Evolutionary conservation across 352 stramenopile genomes (phyloP), one percentile per base, ranked within the genome.

Genomic region (Phytopythium litorale): DNA sequence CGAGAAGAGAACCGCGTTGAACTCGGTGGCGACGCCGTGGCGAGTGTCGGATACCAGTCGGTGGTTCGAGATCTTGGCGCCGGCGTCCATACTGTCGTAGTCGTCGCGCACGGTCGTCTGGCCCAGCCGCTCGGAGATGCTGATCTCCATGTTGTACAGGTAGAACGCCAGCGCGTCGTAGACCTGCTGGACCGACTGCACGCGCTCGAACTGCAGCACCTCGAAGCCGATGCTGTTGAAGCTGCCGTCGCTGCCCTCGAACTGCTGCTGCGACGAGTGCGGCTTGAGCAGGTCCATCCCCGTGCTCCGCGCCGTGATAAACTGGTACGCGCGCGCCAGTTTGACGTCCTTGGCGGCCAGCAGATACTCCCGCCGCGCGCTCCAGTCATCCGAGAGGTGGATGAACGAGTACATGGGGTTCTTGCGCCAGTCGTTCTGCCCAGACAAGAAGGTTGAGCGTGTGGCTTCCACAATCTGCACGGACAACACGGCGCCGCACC

Each of bases 11-110:
- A 61, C 33, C 18, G 58, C 62, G 30, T 57, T 55, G 7, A 69
- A 56, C 6, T 67, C 54, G 21, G 71, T 69, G 12, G 61, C 33
- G 54, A 70, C 19, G 3, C 71, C 71, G 43, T 57, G 57, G 7
- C 66, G 45, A 2, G 58, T 63, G 1, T 66, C 70, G 32, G 78
- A 81, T 3, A 84, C 16, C 13, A 87, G 48, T 7, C 78, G 78
- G 37, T 83, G 70, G 30, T 78, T 78, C 25, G 57, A 76, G 19
- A 83, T 76, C 3, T 40, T 66, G 1, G 65, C 55, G 19, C 66
- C 65, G 7, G 69, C 64, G 12, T 43, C 43, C 62, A 59, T 12
- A 11, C 51, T 33, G 28, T 64, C 50, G 25, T 70, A 73, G 56
- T 72, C 65, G 9, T 81, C 73, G 15, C 70, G 53, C n/a, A 76